A percentile compares a stretch with the other conserved stretches of the same genome.
Conservation (phyloP, 352 stramenopile species). For the Phytophthora sp. region DNA sequence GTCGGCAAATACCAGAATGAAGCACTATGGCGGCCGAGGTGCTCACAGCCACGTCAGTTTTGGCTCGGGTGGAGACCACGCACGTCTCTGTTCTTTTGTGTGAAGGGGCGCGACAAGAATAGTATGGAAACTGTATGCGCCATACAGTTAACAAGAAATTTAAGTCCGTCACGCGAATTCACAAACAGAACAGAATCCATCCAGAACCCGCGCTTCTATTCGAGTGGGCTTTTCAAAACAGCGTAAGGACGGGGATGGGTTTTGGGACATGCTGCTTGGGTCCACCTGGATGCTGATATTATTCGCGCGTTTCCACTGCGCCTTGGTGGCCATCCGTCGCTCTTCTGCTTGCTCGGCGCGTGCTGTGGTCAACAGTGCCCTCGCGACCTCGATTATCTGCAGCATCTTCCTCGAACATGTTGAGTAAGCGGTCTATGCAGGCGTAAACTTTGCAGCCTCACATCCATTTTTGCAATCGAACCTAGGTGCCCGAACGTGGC, state of each 20-base stretch:
- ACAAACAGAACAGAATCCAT: constrained; percentile 5
- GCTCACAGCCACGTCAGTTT: constrained; percentile 28
- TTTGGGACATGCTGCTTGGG: constrained; percentile 28
- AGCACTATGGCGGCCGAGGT: background rate
- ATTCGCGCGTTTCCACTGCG: constrained; percentile 21
- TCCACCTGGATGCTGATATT: constrained; percentile 3
- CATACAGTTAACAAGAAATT: constrained; percentile 9
- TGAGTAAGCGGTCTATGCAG: background rate
- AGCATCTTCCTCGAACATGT: background rate
- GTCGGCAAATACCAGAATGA: constrained; percentile 43
- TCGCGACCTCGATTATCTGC: background rate
- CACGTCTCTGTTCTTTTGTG: constrained; percentile 3
- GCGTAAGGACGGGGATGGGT: background rate
- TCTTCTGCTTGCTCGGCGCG: no score
- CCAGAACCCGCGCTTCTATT: background rate
- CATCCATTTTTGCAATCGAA: constrained; percentile 4
- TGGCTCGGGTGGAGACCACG: background rate
- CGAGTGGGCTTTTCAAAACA: constrained; percentile 14
- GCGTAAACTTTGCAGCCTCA: constrained; percentile 6
- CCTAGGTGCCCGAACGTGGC: background rate
- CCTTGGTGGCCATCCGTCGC: no score
- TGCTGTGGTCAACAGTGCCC: background rate
- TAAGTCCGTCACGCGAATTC: constrained; percentile 18
- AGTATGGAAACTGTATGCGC: constrained; percentile 10
- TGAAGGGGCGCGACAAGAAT: constrained; percentile 16